Evolutionary conservation across 1,139 yeast species (phyloP), one percentile per base, ranked within the genome.

Genomic region (Zygosaccharomyces sapae): DNA sequence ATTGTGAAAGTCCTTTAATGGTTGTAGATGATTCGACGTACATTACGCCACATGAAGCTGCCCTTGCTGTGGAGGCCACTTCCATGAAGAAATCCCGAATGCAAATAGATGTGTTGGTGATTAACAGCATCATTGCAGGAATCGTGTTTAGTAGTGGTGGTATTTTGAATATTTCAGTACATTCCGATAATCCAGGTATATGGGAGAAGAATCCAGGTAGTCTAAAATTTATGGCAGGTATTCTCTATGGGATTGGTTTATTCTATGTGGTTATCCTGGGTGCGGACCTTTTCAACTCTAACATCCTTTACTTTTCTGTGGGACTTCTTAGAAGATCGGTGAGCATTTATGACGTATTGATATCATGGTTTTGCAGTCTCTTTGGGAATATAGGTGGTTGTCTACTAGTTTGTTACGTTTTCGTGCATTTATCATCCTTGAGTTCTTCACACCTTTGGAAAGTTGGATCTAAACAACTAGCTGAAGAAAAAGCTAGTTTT

Each of bases 1-100:
- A 18, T 22, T 13, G 12, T 9, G 10, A 24, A 12, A 16, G n/a
- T n/a, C 12, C 33, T 13, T 38, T 22, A 22, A 43, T 48, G 51
- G 47, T 70, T 71, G 66, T 64, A 10, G 72, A 68, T 51, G 86
- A 81, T 53, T 70, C 79, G 7, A 67, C 72, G 55, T 84, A 83
- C 60, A 72, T 83, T 45, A 79, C 88, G 5, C 86, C 90, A 7
- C 80, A 84, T 63, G 94, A 85, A 57, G 81, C 92, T 1, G 92
- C 92, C 1, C 65, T 85, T 44, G 92, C 92, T 0, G 83, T 83
- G 43, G 89, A 85, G 30, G 94, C 94, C 5, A 85, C 92, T 0
- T 74, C 87, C 2, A 85, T 84, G 92, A 85, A 85, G 62, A 85
- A 85, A 60, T 77, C 90, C 2, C 73, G 94, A 60, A 73, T 83